phyloP scores from a whole-genome alignment of 352 stramenopile species.

The Phytopythium boreale region DNA sequence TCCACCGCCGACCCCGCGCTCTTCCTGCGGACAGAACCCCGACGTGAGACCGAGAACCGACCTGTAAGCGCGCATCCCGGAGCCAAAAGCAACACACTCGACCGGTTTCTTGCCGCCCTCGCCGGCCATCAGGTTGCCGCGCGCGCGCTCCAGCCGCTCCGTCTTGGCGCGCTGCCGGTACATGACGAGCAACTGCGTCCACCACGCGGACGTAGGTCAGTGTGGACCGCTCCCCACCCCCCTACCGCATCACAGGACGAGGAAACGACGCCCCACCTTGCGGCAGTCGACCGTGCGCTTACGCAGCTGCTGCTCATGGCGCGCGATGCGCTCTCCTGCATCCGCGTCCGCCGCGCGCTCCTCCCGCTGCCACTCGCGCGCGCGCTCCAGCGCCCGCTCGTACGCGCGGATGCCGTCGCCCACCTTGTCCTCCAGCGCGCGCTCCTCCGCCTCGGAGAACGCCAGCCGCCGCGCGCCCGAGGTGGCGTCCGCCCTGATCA shows the following conservation, averaged over 20 bases:
- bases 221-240: not conserved
- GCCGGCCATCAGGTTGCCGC: conserved; percentile 36
- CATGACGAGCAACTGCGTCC: conserved; percentile 37
- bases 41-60: not conserved
- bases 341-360: conserved; percentile 32
- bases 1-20: conserved; percentile 41
- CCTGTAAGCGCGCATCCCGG: no score
- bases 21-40: conserved; percentile 1
- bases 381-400: conserved; percentile 27
- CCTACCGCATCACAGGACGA: not conserved
- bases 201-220: not conserved
- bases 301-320: conserved; percentile 30
- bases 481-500: conserved; percentile 5
- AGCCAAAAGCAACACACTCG: not conserved
- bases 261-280: conserved; percentile 30
- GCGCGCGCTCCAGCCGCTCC: conserved; percentile 52
- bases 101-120: conserved; percentile 11
- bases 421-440: conserved; percentile 54
- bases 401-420: conserved; percentile 38
- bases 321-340: conserved; percentile 24
- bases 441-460: conserved; percentile 62
- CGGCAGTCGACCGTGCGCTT: conserved; percentile 34
- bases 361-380: conserved; percentile 34
- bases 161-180: conserved; percentile 63
- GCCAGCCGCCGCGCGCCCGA: conserved; percentile 26